Percentiles rank a stretch among this genome's conserved stretches.
Evolutionary conservation across 257 asterid genomes (phyloP).

Genomic region (Penstemon eatonii): DNA sequence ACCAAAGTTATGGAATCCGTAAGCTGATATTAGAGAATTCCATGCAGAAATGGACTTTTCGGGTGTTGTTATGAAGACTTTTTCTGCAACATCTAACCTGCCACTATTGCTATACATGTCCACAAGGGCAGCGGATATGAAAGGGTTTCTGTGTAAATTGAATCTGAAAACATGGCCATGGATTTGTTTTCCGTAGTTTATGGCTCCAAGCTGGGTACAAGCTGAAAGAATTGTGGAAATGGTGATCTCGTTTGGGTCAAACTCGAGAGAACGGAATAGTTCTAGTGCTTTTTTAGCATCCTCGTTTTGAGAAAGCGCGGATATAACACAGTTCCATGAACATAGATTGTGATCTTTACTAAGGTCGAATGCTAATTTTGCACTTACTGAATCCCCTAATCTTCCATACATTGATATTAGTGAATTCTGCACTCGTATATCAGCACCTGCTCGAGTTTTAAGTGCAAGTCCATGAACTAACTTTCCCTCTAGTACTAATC

Average conservation of each 20-base stretch:
- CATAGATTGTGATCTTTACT: conserved; percentile 49
- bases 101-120: conserved; percentile 78
- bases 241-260: conserved; percentile 66
- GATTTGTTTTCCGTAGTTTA: conserved; percentile 55
- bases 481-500: conserved; percentile 43
- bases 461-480: conserved; percentile 50
- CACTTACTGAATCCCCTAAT: conserved; percentile 55
- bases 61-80: conserved; percentile 40
- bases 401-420: conserved; percentile 70
- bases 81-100: conserved; percentile 48
- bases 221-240: conserved; percentile 64
- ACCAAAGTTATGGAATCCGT: conserved; percentile 57
- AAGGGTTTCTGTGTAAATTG: conserved; percentile 41
- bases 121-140: conserved; percentile 51
- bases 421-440: conserved; percentile 56
- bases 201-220: conserved; percentile 55
- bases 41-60: conserved; percentile 52
- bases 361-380: conserved; percentile 49
- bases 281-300: conserved; percentile 56
- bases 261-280: conserved; percentile 49
- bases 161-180: conserved; percentile 56
- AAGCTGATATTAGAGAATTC: conserved; percentile 66
- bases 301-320: conserved; percentile 63
- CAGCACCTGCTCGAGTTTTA: conserved; percentile 41
- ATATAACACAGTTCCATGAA: conserved; percentile 67